phyloP scores from a whole-genome alignment of 192 early-diverging fungal species.

The Coemansia sp. region DNA sequence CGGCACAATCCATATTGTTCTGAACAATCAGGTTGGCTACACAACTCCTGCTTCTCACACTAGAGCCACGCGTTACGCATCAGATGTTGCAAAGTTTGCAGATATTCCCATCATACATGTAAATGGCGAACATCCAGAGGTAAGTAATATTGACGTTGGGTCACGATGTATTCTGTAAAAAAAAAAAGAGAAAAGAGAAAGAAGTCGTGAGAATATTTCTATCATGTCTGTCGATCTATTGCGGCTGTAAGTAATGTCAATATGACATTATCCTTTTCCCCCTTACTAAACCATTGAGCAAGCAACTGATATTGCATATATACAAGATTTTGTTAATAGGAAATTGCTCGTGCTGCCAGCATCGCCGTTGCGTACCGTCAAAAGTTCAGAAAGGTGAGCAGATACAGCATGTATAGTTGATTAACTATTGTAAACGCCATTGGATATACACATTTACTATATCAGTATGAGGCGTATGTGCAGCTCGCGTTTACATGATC shows the following conservation, averaged over 20 bases:
- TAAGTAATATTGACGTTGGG: background rate
- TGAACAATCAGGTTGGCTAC: constrained; percentile 97
- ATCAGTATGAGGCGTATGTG: too few species aligned
- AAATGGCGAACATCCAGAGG: constrained; percentile 87
- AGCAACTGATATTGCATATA: too few species aligned
- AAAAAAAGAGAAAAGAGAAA: background rate
- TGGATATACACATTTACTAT: too few species aligned
- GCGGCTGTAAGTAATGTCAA: background rate
- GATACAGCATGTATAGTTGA: background rate
- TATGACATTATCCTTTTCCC: too few species aligned
- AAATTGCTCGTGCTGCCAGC: constrained; percentile 77
- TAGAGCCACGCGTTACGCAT: constrained; percentile 83
- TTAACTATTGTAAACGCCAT: too few species aligned
- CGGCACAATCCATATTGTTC: constrained; percentile 90
- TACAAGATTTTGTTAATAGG: too few species aligned
- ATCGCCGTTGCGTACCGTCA: constrained; percentile 89
- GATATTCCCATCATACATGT: constrained; percentile 93
- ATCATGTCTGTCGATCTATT: background rate
- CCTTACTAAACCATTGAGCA: too few species aligned
- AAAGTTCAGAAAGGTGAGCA: constrained; percentile 74
- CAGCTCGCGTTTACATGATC: too few species aligned
- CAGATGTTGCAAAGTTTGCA: constrained; percentile 95
- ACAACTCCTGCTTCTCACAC: constrained; percentile 95
- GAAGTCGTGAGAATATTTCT: background rate
- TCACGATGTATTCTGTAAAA: too few species aligned